A percentile compares a stretch with the other conserved stretches of the same genome.
Evolutionary conservation across 805 yeast genomes (phyloP).

Genomic region (Saccharomyces eubayanus): DNA sequence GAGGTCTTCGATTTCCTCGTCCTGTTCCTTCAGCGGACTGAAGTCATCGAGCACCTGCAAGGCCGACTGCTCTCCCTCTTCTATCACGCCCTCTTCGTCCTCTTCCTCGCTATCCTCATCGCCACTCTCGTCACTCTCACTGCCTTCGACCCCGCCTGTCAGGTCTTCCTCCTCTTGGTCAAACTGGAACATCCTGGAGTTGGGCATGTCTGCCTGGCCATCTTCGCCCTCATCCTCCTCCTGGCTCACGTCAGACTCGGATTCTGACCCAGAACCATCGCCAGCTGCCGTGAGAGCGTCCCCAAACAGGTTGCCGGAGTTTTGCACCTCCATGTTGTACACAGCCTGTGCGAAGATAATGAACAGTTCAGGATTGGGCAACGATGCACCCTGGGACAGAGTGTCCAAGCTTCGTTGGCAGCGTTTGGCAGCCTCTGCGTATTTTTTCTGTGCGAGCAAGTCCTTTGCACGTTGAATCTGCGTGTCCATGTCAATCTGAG

Average conservation of each 20-base stretch:
- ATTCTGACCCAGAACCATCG: conserved; percentile 18
- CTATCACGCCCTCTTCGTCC: conserved; percentile 1
- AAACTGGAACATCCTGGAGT: conserved; percentile 16
- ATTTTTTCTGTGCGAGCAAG: background rate
- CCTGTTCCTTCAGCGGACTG: background rate
- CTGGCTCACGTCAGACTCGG: conserved; percentile 2
- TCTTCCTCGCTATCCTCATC: conserved; percentile 6
- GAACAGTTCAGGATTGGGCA: conserved; percentile 4
- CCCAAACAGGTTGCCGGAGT: background rate
- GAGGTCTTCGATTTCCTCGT: background rate
- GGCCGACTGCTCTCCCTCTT: background rate
- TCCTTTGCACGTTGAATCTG: background rate
- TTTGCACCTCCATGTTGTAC: background rate
- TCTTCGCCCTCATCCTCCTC: conserved; percentile 31
- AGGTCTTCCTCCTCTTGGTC: conserved; percentile 21
- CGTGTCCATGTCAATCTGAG: background rate
- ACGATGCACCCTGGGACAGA: conserved; percentile 1
- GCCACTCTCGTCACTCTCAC: conserved; percentile 4
- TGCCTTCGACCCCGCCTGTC: conserved; percentile 1
- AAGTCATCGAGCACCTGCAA: background rate
- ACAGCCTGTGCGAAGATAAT: background rate
- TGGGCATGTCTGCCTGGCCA: conserved; percentile 45
- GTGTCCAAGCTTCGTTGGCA: conserved; percentile 52
- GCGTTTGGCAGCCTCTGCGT: conserved; percentile 54
- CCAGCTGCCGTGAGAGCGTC: conserved; percentile 8